phyloP scores from a whole-genome alignment of 164 flowering plant species.

The Magnolia officinalis region DNA sequence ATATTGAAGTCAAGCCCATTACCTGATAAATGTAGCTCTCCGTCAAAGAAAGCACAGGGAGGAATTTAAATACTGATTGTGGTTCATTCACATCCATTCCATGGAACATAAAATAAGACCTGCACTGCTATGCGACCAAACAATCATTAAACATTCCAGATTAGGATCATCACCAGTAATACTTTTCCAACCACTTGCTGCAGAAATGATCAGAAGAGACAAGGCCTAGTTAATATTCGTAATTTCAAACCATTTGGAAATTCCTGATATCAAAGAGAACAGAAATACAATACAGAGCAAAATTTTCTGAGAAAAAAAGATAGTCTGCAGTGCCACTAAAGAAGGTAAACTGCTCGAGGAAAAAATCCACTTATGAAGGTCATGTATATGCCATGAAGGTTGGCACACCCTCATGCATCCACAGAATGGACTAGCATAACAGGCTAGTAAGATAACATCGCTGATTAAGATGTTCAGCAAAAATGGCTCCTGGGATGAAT shows the following conservation, averaged over 20 bases:
- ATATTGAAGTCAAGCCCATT: neutral
- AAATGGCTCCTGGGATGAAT: no score
- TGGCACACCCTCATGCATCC: no score
- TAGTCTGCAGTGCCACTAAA: no score
- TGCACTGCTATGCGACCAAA: constrained; percentile 55
- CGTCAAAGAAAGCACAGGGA: constrained; percentile 79
- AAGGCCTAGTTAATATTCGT: neutral
- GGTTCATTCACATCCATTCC: constrained; percentile 68
- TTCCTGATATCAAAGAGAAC: neutral
- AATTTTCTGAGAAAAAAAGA: no score
- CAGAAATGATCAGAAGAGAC: neutral
- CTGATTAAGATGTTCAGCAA: no score
- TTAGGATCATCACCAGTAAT: neutral
- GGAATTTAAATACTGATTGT: constrained; percentile 57
- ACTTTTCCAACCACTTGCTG: neutral
- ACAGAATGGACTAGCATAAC: no score
- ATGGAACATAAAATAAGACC: constrained; percentile 96
- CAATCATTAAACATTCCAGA: constrained; percentile 3
- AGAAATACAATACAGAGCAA: neutral
- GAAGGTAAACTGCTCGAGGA: no score
- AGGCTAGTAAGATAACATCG: no score
- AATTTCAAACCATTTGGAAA: neutral
- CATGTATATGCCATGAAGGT: no score
- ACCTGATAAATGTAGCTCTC: constrained; percentile 97
- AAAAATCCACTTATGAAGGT: no score